Base-by-base conservation (phyloP, 106 monocot species). In the Iris macrosiphon region DNA sequence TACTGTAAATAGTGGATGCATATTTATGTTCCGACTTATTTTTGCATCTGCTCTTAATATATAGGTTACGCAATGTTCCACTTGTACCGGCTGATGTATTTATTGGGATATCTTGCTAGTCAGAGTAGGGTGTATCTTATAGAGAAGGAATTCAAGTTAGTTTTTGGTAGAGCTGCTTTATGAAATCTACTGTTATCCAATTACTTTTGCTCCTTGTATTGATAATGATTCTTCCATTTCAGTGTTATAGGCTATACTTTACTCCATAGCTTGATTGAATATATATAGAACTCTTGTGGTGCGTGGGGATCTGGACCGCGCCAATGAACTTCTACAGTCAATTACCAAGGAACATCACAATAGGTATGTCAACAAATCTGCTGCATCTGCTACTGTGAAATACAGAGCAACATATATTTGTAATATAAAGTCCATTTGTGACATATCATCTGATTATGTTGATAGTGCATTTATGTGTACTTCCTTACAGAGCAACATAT, bases 1-100 rank as follows among this genome's bases (percentile, higher is more conserved):
- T 93, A 93, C 52, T 93, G 87, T 68, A 88, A 41, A 40, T 4
- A 23, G 14, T 56, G 24, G n/a, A 26, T 40, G 4, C 20, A 15
- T 39, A 2, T 16, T 2, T 22, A 40, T 40, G 41, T n/a, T 6
- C n/a, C 32, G 35, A 19, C 6, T 10, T 2, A n/a, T 9, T 15
- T 39, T 20, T 8, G 7, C 9, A 39, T 7, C 1, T 27, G 26
- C 26, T 25, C 14, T 29, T 32, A n/a, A n/a, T 7, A n/a, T 45
- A 10, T 70, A 93, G 93, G 93, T 93, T 18, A 93, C 15, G 88
- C 93, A 10, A 93, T 93, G 93, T 93, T 83, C 60, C 93, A 93
- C 48, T 88, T 93, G 75, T 87, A 93, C 61, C 76, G 83, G 41
- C 93, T 88, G 13, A 93, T 84, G 88, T 93, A 93, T 55, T 75